A percentile compares a stretch with the other conserved stretches of the same genome.
Evolutionary conservation across 2,329 filamentous ascomycete genomes (phyloP).

Genomic region (Orbilia oligospora): DNA sequence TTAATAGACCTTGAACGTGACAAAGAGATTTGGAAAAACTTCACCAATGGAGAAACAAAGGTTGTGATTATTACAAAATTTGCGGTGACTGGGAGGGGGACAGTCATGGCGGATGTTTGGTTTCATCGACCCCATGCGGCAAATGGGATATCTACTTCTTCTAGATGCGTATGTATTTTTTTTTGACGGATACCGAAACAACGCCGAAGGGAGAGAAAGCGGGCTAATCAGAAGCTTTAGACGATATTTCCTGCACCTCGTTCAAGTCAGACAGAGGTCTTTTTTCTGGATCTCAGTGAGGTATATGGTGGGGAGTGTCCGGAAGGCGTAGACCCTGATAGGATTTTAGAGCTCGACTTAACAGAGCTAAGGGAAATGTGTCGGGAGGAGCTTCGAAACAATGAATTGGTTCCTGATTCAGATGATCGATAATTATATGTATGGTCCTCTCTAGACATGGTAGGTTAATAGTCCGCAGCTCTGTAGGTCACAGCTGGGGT

Average conservation of each 20-base stretch:
- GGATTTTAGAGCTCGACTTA: constrained; percentile 23
- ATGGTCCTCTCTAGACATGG: no score
- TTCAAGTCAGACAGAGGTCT: constrained; percentile 1
- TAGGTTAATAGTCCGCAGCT: no score
- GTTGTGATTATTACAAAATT: constrained; percentile 43
- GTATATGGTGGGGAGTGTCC: constrained; percentile 35
- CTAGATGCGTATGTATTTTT: constrained; percentile 36
- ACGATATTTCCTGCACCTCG: constrained; percentile 28
- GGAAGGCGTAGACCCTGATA: constrained; percentile 23
- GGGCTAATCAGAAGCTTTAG: not conserved
- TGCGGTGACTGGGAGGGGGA: constrained; percentile 8
- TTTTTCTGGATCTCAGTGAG: constrained; percentile 30
- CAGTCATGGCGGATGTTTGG: constrained; percentile 23
- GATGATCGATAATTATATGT: no score
- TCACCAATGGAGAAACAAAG: constrained; percentile 42
- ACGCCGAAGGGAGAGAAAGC: not conserved
- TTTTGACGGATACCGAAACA: no score
- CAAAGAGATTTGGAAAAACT: constrained; percentile 51
- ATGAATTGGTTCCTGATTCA: constrained; percentile 13
- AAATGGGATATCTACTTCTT: constrained; percentile 23
- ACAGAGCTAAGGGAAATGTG: constrained; percentile 34
- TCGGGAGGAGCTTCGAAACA: not conserved
- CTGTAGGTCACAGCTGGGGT: no score
- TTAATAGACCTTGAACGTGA: constrained; percentile 41
- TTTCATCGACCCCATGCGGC: constrained; percentile 36